phyloP scores from a whole-genome alignment of 371 early-diverging fungal genomes.

The Mortierella sp. region DNA sequence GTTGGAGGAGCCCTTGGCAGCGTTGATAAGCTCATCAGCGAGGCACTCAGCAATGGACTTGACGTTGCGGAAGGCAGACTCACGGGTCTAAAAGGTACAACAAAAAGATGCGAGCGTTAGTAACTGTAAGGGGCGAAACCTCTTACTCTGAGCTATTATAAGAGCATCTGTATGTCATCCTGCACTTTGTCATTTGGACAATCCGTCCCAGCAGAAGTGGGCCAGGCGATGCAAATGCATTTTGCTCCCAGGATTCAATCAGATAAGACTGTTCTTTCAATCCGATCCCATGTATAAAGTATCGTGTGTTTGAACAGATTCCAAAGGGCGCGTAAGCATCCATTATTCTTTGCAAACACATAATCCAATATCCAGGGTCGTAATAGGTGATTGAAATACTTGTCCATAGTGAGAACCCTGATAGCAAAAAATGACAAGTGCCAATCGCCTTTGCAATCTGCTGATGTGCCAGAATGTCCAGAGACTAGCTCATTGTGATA shows the following conservation, averaged over 20 bases:
- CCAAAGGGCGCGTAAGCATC: neutral
- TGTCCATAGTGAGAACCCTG: neutral
- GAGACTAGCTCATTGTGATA: neutral
- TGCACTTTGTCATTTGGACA: neutral
- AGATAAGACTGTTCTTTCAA: too few species aligned
- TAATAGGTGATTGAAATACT: neutral
- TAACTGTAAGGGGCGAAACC: constrained; percentile 60
- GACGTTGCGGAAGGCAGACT: constrained; percentile 90
- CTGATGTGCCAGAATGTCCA: neutral
- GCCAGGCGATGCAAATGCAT: neutral
- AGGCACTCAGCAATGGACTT: constrained; percentile 99
- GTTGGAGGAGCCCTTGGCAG: constrained; percentile 98
- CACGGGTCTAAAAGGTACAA: constrained; percentile 58
- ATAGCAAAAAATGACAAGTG: neutral
- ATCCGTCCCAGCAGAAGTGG: neutral
- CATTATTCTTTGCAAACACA: neutral
- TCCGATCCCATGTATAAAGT: neutral
- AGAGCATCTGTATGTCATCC: neutral
- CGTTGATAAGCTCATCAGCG: constrained; percentile 99
- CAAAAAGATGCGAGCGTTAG: constrained; percentile 19
- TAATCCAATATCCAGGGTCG: neutral
- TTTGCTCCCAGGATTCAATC: neutral
- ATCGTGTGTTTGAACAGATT: neutral
- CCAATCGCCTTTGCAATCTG: neutral
- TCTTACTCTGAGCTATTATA: constrained; percentile 56